These are phyloP conservation scores for Colletotrichum eremochloae DNA, from an alignment of 2,329 filamentous ascomycete genomes.

Conservation along the genomic window DNA sequence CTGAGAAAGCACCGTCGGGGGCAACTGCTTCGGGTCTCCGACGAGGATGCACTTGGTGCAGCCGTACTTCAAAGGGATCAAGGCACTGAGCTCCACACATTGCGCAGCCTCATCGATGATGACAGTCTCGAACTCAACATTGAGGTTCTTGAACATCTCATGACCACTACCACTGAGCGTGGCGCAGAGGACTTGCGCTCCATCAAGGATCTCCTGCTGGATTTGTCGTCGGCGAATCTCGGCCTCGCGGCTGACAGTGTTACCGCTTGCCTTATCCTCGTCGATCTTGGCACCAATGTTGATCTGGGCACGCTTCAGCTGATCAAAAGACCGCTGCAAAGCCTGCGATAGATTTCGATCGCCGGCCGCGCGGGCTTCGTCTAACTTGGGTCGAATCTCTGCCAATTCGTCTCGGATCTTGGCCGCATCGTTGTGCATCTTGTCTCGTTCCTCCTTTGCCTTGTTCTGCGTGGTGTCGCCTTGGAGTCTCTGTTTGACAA, in stretches of 20 bases:
- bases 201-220: constrained; percentile 91
- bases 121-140: constrained; percentile 97
- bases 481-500: constrained; percentile 82
- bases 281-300: constrained; percentile 86
- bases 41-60: constrained; percentile 97
- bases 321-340: constrained; percentile 82
- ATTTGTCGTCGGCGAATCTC: constrained; percentile 87
- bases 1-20: constrained; percentile 94
- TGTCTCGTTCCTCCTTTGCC: constrained; percentile 68
- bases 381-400: constrained; percentile 78
- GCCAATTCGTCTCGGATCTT: constrained; percentile 83
- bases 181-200: constrained; percentile 92
- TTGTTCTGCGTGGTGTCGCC: constrained; percentile 70
- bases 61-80: constrained; percentile 97
- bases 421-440: constrained; percentile 73
- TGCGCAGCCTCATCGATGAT: constrained; percentile 98
- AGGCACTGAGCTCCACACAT: constrained; percentile 95
- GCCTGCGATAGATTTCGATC: constrained; percentile 63
- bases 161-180: constrained; percentile 96
- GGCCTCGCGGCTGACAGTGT: constrained; percentile 83
- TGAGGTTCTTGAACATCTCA: constrained; percentile 95
- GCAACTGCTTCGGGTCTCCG: constrained; percentile 96
- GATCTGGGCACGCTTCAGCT: constrained; percentile 80
- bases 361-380: constrained; percentile 66
- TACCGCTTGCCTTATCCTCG: constrained; percentile 86